These are phyloP conservation scores for Nakazawaea peltata DNA, from an alignment of 805 yeast species.

Conservation along the genomic window DNA sequence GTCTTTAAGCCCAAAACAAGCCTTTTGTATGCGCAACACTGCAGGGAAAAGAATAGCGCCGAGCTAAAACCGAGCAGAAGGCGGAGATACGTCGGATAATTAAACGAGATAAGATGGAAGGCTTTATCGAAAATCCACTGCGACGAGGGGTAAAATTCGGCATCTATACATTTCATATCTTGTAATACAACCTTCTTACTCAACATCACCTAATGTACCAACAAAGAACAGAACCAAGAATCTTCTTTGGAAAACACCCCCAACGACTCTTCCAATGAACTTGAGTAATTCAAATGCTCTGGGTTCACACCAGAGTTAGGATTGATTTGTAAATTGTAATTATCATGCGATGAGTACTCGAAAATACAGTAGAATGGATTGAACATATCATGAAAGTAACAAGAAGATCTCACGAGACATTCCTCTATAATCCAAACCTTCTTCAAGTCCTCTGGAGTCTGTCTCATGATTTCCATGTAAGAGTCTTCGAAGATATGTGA, in stretches of 20 bases:
- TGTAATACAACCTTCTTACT: conserved; percentile 90
- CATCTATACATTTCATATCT: conserved; percentile 98
- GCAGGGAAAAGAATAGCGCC: too few species aligned
- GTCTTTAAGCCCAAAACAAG: too few species aligned
- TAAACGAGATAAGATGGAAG: too few species aligned
- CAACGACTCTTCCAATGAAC: conserved; percentile 97
- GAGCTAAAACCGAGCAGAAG: too few species aligned
- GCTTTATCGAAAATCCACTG: conserved; percentile 96
- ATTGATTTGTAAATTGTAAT: conserved; percentile 94
- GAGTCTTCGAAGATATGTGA: conserved; percentile 96
- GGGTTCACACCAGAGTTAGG: conserved; percentile 97
- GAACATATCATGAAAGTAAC: conserved; percentile 98
- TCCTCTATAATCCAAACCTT: conserved; percentile 98
- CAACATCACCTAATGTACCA: conserved; percentile 96
- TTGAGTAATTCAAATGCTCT: conserved; percentile 95
- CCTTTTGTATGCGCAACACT: too few species aligned
- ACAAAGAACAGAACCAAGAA: conserved; percentile 97
- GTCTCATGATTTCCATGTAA: conserved; percentile 97
- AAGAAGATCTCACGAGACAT: conserved; percentile 97
- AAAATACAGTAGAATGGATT: conserved; percentile 96
- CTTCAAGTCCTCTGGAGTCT: conserved; percentile 96
- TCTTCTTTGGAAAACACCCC: conserved; percentile 98
- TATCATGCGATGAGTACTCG: conserved; percentile 96
- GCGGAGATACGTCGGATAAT: too few species aligned
- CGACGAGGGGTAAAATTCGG: conserved; percentile 89